Conservation (phyloP, 106 monocot genomes). For the Hemerocallis citrina region DNA sequence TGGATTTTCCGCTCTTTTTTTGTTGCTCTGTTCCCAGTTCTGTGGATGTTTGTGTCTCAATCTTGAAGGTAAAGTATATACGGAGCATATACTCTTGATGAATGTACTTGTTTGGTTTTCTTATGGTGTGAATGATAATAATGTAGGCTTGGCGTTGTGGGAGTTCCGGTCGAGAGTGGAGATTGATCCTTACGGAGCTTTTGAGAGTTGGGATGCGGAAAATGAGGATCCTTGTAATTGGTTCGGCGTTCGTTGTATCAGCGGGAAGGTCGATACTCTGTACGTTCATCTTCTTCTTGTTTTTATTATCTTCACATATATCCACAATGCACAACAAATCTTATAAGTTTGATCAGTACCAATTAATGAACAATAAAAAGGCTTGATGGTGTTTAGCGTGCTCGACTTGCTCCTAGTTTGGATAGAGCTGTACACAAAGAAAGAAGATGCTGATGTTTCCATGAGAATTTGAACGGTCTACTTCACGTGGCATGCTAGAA, state of each 20-base stretch:
- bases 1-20: constrained; percentile 3
- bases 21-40: constrained; percentile 19
- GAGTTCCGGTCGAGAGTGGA: constrained; percentile 62
- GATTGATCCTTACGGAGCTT: constrained; percentile 46
- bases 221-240: constrained; percentile 65
- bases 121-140: neutral
- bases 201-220: constrained; percentile 48
- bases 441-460: too few species aligned
- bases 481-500: too few species aligned
- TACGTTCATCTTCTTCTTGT: constrained; percentile 61
- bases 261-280: constrained; percentile 67
- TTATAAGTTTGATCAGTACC: too few species aligned
- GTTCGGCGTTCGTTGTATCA: constrained; percentile 54
- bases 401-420: too few species aligned
- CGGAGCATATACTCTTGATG: neutral
- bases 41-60: constrained; percentile 40
- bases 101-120: constrained; percentile 6
- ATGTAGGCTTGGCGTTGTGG: constrained; percentile 58
- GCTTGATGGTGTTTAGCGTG: too few species aligned
- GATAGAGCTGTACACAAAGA: too few species aligned
- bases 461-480: too few species aligned
- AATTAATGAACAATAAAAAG: too few species aligned
- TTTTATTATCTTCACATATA: too few species aligned
- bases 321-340: too few species aligned
- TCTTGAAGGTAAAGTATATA: constrained; percentile 35